A percentile compares a stretch with the other conserved stretches of the same genome.
Evolutionary conservation across 164 flowering plant species (phyloP).

Genomic region (Macadamia tetraphylla): DNA sequence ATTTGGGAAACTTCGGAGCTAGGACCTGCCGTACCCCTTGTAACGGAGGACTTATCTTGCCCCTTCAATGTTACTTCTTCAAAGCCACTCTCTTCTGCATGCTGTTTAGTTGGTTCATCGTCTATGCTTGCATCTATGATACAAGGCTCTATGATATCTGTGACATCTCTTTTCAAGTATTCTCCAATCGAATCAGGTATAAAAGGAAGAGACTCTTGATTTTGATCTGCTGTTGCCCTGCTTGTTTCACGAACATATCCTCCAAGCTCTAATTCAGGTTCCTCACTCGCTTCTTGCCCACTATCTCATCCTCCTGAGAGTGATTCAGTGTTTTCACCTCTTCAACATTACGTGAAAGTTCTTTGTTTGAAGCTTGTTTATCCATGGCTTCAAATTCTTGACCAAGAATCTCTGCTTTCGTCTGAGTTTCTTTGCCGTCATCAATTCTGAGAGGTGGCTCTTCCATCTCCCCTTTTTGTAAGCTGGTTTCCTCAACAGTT

Average conservation of each 20-base stretch:
- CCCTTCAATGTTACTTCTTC: conserved; percentile 10
- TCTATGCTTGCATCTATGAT: background rate
- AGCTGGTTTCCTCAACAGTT: too few species aligned
- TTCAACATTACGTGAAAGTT: background rate
- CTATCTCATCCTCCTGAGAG: too few species aligned
- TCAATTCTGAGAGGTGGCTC: background rate
- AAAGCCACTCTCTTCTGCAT: conserved; percentile 7
- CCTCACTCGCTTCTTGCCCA: background rate
- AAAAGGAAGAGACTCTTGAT: conserved; percentile 7
- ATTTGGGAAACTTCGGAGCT: too few species aligned
- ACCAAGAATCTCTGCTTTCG: background rate
- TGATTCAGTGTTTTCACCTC: background rate
- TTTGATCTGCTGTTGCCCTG: conserved; percentile 8
- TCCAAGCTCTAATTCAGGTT: conserved; percentile 2
- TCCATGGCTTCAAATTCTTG: conserved; percentile 5
- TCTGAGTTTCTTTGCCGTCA: conserved; percentile 4
- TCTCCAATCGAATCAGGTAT: background rate
- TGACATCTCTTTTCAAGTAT: conserved; percentile 7
- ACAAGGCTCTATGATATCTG: background rate
- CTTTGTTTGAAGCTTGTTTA: conserved; percentile 12
- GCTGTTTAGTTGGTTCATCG: conserved; percentile 7
- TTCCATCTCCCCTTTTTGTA: too few species aligned
- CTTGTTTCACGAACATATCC: conserved; percentile 8
- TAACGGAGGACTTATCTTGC: conserved; percentile 3
- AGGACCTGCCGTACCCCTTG: conserved; percentile 1